Conservation (phyloP, 148 eudicot species). For the Dianthus caryophyllus region DNA sequence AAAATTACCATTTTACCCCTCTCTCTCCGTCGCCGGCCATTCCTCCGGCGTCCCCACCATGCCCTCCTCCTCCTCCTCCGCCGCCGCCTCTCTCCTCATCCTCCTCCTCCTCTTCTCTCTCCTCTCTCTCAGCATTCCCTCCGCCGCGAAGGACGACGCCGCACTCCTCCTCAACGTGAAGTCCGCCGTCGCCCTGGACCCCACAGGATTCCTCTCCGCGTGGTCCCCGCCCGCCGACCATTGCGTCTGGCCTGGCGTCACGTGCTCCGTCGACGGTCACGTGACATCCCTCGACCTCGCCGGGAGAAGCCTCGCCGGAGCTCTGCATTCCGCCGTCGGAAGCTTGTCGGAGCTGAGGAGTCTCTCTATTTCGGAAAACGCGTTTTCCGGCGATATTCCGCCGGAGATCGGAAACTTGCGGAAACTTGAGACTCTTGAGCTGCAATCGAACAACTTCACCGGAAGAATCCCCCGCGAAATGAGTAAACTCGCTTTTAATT, state of each 20-base stretch:
- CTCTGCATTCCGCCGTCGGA: conserved; percentile 32
- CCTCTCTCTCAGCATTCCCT: neutral
- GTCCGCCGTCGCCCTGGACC: conserved; percentile 26
- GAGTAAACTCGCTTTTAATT: conserved; percentile 20
- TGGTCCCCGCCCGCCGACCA: conserved; percentile 38
- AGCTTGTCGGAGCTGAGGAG: conserved; percentile 35
- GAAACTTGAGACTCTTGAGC: conserved; percentile 34
- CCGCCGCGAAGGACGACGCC: neutral
- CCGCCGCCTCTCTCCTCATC: too few species aligned
- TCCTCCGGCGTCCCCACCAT: conserved; percentile 14
- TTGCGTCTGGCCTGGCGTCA: conserved; percentile 71
- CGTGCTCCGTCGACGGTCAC: conserved; percentile 37
- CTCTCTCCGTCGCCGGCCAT: too few species aligned
- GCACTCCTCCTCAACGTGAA: conserved; percentile 34
- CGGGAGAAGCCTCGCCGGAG: conserved; percentile 28
- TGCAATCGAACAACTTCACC: conserved; percentile 41
- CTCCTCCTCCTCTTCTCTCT: conserved; percentile 9
- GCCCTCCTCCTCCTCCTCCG: conserved; percentile 15
- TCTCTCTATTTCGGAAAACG: conserved; percentile 35
- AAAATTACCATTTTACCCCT: conserved; percentile 5
- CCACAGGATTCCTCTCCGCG: conserved; percentile 22
- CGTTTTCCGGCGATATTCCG: conserved; percentile 43
- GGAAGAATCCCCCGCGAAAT: conserved; percentile 32
- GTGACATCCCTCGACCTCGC: conserved; percentile 34
- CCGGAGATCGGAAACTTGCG: conserved; percentile 25